Evolutionary conservation across 164 flowering plant species (phyloP), one percentile per base, ranked within the genome.

Genomic region (Amborella trichopoda): DNA sequence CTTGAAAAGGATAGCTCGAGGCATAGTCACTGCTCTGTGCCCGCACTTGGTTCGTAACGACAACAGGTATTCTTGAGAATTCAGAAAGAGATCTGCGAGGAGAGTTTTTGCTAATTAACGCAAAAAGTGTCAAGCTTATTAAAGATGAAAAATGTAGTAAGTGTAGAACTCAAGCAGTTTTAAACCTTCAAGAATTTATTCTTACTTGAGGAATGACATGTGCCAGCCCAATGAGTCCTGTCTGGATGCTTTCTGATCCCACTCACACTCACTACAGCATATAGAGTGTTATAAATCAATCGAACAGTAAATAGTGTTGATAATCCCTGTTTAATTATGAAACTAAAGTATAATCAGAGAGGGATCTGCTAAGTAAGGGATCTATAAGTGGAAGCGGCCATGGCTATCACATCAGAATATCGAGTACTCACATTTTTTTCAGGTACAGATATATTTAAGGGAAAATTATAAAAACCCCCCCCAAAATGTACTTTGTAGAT

Each of bases 1-100:
- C 87, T 78, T 83, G 82, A 61, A 86, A 86, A 53, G 66, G 54
- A 58, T 67, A 83, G 28, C 56, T 70, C 33, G 59, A 51, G 30
- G 53, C 48, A 44, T 67, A 78, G 55, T 70, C 70, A 55, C 43
- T 45, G 51, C 45, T 62, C 50, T 68, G 80, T 45, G 84, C 76
- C 52, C 93, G 68, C 32, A 86, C 95, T 76, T 86, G 96, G 58
- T 82, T 86, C 36, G 89, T 86, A 58, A 82, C 83, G 26, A 86
- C 72, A 44, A 86, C 48, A 36, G 93, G 93, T 64, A 86, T 80
- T 53, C 73, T 75, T 27, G 81, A 78, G 58, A 78, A 63, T 56
- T 86, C 84, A 50, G 96, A 86, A 21, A 82, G 70, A 46, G 96
- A 86, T 64, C 93, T 86, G 53, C 27, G 40, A 37, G 5, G 19